These are phyloP conservation scores for Auxenochlorella pyrenoidosa DNA, from an alignment of 139 green algal species.

Conservation along the genomic window DNA sequence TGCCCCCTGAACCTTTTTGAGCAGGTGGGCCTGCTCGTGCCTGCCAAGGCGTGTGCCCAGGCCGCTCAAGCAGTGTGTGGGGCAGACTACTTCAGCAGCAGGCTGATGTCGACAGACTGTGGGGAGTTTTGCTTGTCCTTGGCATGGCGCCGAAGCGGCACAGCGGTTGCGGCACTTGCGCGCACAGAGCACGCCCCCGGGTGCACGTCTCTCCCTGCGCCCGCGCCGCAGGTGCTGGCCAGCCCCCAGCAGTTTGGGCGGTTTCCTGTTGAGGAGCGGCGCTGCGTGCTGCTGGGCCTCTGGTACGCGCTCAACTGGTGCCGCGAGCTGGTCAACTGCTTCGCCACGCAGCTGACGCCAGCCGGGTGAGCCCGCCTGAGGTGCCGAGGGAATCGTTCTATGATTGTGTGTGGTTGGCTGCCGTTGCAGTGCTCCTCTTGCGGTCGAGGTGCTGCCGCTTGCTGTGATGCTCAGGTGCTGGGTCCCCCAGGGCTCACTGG, in stretches of 20 bases:
- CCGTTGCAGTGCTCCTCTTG: not conserved
- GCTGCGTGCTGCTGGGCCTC: constrained; percentile 38
- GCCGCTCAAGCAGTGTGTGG: too few species aligned
- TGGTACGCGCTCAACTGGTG: constrained; percentile 47
- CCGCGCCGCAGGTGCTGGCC: constrained; percentile 1
- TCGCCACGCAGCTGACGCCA: constrained; percentile 2
- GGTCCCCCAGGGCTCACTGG: not conserved
- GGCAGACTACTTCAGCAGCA: too few species aligned
- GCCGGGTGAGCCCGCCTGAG: not conserved
- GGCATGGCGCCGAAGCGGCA: not conserved
- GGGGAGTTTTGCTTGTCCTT: not conserved
- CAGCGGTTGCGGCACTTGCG: not conserved
- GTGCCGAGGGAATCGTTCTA: not conserved
- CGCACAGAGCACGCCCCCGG: not conserved
- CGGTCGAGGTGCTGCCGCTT: not conserved
- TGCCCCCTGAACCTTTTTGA: constrained; percentile 25
- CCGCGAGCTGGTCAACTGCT: constrained; percentile 45
- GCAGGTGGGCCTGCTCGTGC: not conserved
- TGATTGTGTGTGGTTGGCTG: not conserved
- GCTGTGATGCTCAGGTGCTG: not conserved
- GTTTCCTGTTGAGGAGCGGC: not conserved
- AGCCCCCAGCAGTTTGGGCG: not conserved
- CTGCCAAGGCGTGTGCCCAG: not conserved
- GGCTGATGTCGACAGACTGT: too few species aligned
- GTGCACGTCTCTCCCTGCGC: too few species aligned